Percentiles rank a stretch among this genome's conserved stretches.
Evolutionary conservation across 805 yeast species (phyloP).

Genomic region (Saccharomycopsis sp.): DNA sequence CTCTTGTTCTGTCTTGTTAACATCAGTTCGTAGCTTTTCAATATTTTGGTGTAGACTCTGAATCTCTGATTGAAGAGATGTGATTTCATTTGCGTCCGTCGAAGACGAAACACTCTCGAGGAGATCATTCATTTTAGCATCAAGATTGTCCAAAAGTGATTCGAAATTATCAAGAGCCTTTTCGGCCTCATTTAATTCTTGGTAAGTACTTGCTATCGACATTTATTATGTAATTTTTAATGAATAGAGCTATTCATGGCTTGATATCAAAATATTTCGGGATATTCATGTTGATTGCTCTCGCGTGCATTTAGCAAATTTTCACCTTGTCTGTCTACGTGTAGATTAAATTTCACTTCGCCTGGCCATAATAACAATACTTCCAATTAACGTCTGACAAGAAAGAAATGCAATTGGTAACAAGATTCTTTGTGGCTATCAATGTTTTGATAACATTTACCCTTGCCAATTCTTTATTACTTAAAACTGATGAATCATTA

Average conservation of each 20-base stretch:
- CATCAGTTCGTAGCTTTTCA: not conserved
- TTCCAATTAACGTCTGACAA: not conserved
- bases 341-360: not conserved
- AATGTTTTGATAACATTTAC: not conserved
- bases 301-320: not conserved
- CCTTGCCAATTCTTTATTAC: not conserved
- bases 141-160: constrained; percentile 6
- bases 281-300: not conserved
- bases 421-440: not conserved
- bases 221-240: no score
- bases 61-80: no score
- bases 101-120: no score
- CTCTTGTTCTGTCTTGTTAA: not conserved
- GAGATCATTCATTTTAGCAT: constrained; percentile 6
- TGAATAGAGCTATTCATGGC: no score
- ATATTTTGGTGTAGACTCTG: no score
- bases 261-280: no score
- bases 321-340: not conserved
- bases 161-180: constrained; percentile 30
- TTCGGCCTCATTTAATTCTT: constrained; percentile 63
- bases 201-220: constrained; percentile 53
- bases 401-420: not conserved
- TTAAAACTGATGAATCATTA: not conserved
- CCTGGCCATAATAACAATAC: not conserved
- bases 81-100: no score